phyloP scores from a whole-genome alignment of 1,139 yeast species.

The Nakaseomyces uthaithaninus region DNA sequence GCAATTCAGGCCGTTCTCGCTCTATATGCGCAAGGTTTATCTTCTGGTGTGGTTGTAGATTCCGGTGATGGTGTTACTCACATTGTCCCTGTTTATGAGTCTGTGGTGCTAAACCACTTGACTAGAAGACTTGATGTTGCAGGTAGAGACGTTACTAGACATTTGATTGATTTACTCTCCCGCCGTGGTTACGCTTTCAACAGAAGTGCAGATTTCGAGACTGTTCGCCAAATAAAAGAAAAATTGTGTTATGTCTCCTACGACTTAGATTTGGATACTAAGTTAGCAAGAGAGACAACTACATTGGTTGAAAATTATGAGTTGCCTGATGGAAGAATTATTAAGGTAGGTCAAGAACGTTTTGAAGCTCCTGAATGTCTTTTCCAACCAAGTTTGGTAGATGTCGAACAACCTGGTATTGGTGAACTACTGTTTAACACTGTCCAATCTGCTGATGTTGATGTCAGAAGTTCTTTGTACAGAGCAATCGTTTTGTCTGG shows the following conservation, averaged over 20 bases:
- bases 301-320: conserved; percentile 86
- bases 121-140: conserved; percentile 93
- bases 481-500: conserved; percentile 93
- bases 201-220: conserved; percentile 97
- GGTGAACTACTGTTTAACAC: conserved; percentile 90
- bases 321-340: conserved; percentile 92
- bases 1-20: conserved; percentile 98
- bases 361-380: conserved; percentile 98
- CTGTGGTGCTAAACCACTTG: conserved; percentile 87
- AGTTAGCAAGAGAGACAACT: conserved; percentile 86
- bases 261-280: conserved; percentile 82
- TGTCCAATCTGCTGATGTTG: conserved; percentile 89
- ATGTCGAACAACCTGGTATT: conserved; percentile 93
- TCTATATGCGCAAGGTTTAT: conserved; percentile 90
- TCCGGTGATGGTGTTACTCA: conserved; percentile 95
- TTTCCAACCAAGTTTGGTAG: conserved; percentile 95
- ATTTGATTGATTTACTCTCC: conserved; percentile 77
- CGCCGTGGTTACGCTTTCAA: conserved; percentile 97
- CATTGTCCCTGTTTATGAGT: conserved; percentile 95
- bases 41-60: conserved; percentile 98
- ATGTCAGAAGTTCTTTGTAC: conserved; percentile 78
- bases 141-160: conserved; percentile 95
- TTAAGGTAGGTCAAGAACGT: conserved; percentile 90
- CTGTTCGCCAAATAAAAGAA: conserved; percentile 95
- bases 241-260: conserved; percentile 91